phyloP scores from a whole-genome alignment of 2,329 filamentous ascomycete genomes.

The Aspergillus pseudonomiae region DNA sequence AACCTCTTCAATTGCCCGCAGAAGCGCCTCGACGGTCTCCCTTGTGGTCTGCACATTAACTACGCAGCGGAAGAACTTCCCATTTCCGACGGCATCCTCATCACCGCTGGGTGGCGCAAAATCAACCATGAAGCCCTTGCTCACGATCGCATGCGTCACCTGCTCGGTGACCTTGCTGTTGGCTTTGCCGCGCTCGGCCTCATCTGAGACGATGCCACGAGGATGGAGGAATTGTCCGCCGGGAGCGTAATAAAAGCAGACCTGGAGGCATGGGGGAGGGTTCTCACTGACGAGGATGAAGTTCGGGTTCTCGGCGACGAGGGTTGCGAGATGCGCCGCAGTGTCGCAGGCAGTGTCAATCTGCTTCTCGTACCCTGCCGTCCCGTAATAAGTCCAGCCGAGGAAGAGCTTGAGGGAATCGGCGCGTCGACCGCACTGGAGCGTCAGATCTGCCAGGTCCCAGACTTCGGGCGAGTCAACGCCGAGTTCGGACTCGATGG shows the following conservation, averaged over 20 bases:
- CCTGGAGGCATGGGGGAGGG: slow-evolving; percentile 85
- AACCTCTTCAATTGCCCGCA: slow-evolving; percentile 60
- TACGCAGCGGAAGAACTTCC: slow-evolving; percentile 70
- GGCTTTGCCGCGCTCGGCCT: slow-evolving; percentile 42
- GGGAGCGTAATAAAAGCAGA: slow-evolving; percentile 87
- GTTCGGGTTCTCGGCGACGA: slow-evolving; percentile 59
- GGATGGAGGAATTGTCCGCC: slow-evolving; percentile 53
- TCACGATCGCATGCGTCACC: slow-evolving; percentile 58
- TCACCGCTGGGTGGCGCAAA: slow-evolving; percentile 58
- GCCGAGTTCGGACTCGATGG: slow-evolving; percentile 27
- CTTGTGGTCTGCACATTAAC: slow-evolving; percentile 64
- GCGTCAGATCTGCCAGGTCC: slow-evolving; percentile 88
- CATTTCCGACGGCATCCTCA: slow-evolving; percentile 55
- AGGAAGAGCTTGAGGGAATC: slow-evolving; percentile 87
- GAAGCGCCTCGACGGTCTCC: slow-evolving; percentile 65
- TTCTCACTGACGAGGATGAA: slow-evolving; percentile 74
- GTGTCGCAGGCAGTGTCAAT: slow-evolving; percentile 73
- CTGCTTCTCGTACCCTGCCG: slow-evolving; percentile 68
- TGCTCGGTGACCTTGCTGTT: slow-evolving; percentile 61
- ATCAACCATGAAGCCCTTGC: slow-evolving; percentile 70
- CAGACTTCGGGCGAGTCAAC: slow-evolving; percentile 63
- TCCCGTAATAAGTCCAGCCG: slow-evolving; percentile 87
- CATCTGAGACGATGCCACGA: slow-evolving; percentile 34
- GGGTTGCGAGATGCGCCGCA: slow-evolving; percentile 67
- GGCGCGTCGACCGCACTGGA: slow-evolving; percentile 87